Conservation (phyloP, 2,329 filamentous ascomycete species). For the Penicillium sp. region DNA sequence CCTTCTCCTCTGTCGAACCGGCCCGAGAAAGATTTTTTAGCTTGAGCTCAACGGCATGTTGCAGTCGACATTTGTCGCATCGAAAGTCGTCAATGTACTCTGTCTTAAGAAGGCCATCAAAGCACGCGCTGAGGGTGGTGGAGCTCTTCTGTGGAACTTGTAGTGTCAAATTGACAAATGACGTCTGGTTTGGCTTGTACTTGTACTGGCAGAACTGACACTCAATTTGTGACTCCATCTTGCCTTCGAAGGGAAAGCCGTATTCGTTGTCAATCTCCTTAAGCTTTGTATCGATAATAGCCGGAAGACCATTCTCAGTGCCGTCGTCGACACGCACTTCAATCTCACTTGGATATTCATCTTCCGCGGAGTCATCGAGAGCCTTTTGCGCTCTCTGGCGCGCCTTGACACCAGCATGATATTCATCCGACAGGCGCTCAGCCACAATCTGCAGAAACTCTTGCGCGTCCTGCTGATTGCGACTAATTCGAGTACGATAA, state of each 20-base stretch:
- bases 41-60: slow-evolving; percentile 73
- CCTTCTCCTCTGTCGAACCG: slow-evolving; percentile 58
- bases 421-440: slow-evolving; percentile 91
- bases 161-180: slow-evolving; percentile 89
- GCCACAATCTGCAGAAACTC: slow-evolving; percentile 95
- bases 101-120: slow-evolving; percentile 91
- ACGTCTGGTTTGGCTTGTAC: slow-evolving; percentile 80
- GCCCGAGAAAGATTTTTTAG: slow-evolving; percentile 63
- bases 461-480: slow-evolving; percentile 96
- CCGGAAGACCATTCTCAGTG: slow-evolving; percentile 36
- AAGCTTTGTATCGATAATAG: slow-evolving; percentile 44
- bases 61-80: slow-evolving; percentile 88
- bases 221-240: slow-evolving; percentile 91
- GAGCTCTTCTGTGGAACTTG: slow-evolving; percentile 84
- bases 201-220: slow-evolving; percentile 89
- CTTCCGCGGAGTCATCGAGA: slow-evolving; percentile 28
- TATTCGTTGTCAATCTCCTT: slow-evolving; percentile 44
- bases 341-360: slow-evolving; percentile 32
- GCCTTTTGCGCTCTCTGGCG: slow-evolving; percentile 51
- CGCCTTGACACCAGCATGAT: slow-evolving; percentile 80
- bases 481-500: slow-evolving; percentile 87
- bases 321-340: slow-evolving; percentile 45
- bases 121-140: slow-evolving; percentile 82
- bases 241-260: slow-evolving; percentile 90
- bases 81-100: slow-evolving; percentile 97